phyloP scores from a whole-genome alignment of 768 basidiomycete species.

The Tephrocybe rancida region DNA sequence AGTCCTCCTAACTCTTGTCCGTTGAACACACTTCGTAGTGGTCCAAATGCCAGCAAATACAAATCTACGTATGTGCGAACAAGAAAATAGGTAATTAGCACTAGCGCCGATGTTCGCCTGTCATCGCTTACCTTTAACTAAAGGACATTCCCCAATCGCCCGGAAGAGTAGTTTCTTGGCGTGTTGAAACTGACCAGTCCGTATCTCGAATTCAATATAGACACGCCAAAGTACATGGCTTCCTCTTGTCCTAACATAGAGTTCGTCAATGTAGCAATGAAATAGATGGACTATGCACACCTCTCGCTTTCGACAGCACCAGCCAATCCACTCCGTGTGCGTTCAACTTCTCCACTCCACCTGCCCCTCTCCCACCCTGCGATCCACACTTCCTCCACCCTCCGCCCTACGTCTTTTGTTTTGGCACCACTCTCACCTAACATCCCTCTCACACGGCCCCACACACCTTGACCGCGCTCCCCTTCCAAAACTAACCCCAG shows the following conservation, averaged over 20 bases:
- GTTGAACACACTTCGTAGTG: constrained; percentile 64
- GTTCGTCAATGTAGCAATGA: not conserved
- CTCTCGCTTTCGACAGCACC: constrained; percentile 68
- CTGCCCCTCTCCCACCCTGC: constrained; percentile 76
- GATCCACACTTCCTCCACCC: constrained; percentile 75
- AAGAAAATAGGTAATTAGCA: too few species aligned
- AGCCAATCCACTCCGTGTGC: constrained; percentile 64
- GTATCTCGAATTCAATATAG: constrained; percentile 79
- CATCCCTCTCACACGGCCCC: constrained; percentile 68
- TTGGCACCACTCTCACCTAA: constrained; percentile 50
- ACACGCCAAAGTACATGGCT: constrained; percentile 74
- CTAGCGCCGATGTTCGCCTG: not conserved
- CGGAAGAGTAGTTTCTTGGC: constrained; percentile 78
- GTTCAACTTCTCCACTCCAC: constrained; percentile 72
- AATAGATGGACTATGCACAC: constrained; percentile 36
- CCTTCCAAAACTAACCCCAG: constrained; percentile 76
- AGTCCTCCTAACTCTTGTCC: constrained; percentile 59
- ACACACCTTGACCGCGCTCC: constrained; percentile 76
- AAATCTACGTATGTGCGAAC: constrained; percentile 48
- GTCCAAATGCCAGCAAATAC: constrained; percentile 78
- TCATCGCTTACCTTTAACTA: constrained; percentile 63
- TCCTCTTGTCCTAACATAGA: constrained; percentile 53
- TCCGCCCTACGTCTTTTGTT: constrained; percentile 59
- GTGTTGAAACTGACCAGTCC: constrained; percentile 51
- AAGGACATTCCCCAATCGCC: constrained; percentile 74